phyloP scores from a whole-genome alignment of 805 yeast genomes.

The Pichia gijzeniarum region DNA sequence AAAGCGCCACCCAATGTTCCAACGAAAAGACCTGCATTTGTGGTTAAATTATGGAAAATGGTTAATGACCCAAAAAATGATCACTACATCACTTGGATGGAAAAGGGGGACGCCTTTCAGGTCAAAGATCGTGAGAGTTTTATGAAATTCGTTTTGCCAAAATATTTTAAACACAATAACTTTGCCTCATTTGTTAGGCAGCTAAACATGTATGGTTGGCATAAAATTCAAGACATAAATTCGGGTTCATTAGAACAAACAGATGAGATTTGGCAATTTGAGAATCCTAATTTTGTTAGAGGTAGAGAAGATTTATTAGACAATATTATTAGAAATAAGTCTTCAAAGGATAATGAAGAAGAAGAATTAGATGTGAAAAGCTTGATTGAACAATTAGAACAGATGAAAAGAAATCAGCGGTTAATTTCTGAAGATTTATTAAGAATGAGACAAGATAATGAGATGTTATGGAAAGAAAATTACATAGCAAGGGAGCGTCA shows the following conservation, averaged over 20 bases:
- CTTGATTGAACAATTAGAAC: conserved; percentile 65
- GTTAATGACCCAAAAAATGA: conserved; percentile 72
- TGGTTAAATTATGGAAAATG: conserved; percentile 92
- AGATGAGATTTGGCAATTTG: conserved; percentile 88
- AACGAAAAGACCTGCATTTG: conserved; percentile 80
- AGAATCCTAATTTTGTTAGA: conserved; percentile 68
- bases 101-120: conserved; percentile 79
- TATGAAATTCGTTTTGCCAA: conserved; percentile 78
- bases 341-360: conserved; percentile 38
- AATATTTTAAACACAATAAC: conserved; percentile 90
- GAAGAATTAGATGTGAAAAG: conserved; percentile 41
- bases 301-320: conserved; percentile 83
- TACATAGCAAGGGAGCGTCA: conserved; percentile 78
- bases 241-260: conserved; percentile 59
- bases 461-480: conserved; percentile 86
- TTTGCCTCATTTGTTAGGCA: conserved; percentile 94
- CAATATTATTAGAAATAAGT: conserved; percentile 71
- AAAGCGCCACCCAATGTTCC: conserved; percentile 17
- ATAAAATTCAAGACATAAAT: conserved; percentile 88
- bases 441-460: conserved; percentile 81
- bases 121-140: conserved; percentile 80
- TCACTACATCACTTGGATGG: conserved; percentile 74
- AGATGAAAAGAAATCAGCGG: conserved; percentile 68
- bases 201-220: conserved; percentile 98
- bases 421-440: conserved; percentile 79